Percentiles rank a stretch among this genome's conserved stretches.
Evolutionary conservation across 1,139 yeast species (phyloP).

Genomic region (Kurtzmaniella natalensis): DNA sequence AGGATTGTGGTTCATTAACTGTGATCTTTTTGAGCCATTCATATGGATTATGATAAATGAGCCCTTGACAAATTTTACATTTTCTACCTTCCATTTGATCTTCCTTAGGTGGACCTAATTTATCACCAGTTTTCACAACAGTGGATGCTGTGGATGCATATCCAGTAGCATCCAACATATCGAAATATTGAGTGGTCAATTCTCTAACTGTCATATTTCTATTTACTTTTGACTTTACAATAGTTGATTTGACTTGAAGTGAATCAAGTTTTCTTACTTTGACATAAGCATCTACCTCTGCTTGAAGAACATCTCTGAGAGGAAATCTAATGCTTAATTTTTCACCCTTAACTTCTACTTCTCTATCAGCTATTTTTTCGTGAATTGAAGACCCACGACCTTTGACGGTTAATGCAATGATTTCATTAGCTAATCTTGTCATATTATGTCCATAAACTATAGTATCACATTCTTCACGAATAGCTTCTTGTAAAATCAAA

Average conservation of each 20-base stretch:
- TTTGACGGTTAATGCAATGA: constrained; percentile 76
- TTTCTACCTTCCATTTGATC: constrained; percentile 9
- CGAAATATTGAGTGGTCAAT: constrained; percentile 70
- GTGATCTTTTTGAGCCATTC: constrained; percentile 75
- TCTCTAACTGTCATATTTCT: constrained; percentile 79
- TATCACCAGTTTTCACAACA: constrained; percentile 85
- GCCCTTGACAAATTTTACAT: constrained; percentile 53
- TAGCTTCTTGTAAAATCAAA: constrained; percentile 47
- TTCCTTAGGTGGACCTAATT: constrained; percentile 56
- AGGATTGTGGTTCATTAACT: constrained; percentile 53
- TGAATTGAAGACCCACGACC: constrained; percentile 81
- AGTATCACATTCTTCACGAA: constrained; percentile 43
- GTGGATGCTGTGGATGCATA: constrained; percentile 93
- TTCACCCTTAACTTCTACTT: constrained; percentile 20
- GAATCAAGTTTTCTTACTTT: constrained; percentile 28
- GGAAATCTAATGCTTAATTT: constrained; percentile 57
- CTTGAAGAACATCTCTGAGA: constrained; percentile 63
- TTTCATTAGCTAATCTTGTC: constrained; percentile 79
- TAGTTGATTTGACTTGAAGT: constrained; percentile 18
- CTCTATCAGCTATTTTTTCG: constrained; percentile 44
- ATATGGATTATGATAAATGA: constrained; percentile 53
- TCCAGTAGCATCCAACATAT: constrained; percentile 63
- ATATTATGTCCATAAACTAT: constrained; percentile 73
- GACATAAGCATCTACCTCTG: constrained; percentile 59
- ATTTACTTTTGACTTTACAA: constrained; percentile 33